Base-by-base conservation (phyloP, 345 rosid species). In the Brassica incana region DNA sequence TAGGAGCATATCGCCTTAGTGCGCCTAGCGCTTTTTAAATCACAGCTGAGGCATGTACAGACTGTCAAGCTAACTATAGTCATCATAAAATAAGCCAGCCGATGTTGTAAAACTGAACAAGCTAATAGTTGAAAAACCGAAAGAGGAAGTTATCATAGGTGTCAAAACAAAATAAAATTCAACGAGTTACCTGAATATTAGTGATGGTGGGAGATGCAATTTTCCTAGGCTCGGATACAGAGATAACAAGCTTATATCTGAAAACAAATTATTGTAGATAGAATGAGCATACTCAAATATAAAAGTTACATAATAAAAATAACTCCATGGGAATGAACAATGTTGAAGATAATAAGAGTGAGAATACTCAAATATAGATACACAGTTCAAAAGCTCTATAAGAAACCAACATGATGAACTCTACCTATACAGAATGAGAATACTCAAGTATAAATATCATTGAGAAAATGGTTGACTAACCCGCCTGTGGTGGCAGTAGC, bases 401-500 rank as follows among this genome's bases (percentile, higher is more conserved):
- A 38, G 10, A 8, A 43, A 43, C 50, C 12, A 43, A 43, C 14
- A 10, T 43, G 50, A 43, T 43, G 50, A 43, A 10, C 10, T 38
- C 45, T 38, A 38, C 45, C 45, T 38, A 38, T 11, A 38, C 2
- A 35, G 38, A 35, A 35, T 1, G 38, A 40, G 52, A 7, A 40
- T 35, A 32, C 11, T 38, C 45, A 38, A 38, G 45, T 38, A 38
- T 38, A 8, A 43, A 43, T 40, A 76, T 18, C 1, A 9, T 12
- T 63, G 12, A 67, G 10, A 54, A 64, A 45, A 5, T 40, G 50
- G 50, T 62, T 67, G 63, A 91, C 98, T 86, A 76, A 95, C 99
- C 99, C 97, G 82, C 98, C 98, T 4, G 97, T 88, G 14, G 97
- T 95, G 15, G 99, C 97, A 75, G 98, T 89, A 79, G 98, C 98